These are phyloP conservation scores for Phytophthora podocarpi DNA, from an alignment of 352 stramenopile genomes.

Conservation along the genomic window DNA sequence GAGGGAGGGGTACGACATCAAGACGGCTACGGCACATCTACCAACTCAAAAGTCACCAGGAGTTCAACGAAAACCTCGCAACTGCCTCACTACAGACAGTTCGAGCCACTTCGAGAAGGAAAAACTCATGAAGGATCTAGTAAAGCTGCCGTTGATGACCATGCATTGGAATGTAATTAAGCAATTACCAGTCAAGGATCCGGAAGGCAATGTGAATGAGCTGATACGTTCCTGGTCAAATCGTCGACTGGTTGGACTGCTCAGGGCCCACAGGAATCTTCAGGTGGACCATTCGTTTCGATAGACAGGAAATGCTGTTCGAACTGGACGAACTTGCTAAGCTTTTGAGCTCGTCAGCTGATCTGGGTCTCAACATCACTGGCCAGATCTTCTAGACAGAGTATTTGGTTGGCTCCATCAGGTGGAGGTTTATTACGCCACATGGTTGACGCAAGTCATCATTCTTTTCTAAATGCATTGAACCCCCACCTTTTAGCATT, in stretches of 20 bases:
- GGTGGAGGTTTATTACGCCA: too few species aligned
- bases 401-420: too few species aligned
- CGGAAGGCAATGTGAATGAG: background rate
- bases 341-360: background rate
- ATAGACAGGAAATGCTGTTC: background rate
- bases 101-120: background rate
- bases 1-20: background rate
- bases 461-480: too few species aligned
- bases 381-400: too few species aligned
- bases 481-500: too few species aligned
- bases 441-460: too few species aligned
- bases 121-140: background rate
- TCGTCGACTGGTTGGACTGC: background rate
- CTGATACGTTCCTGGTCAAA: background rate
- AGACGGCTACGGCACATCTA: background rate
- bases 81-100: background rate
- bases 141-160: background rate
- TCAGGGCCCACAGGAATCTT: background rate
- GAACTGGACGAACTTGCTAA: background rate
- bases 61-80: background rate
- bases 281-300: background rate
- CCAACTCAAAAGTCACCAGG: background rate
- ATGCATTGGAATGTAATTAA: background rate
- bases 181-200: background rate
- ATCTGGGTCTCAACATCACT: background rate